These are phyloP conservation scores for Fonsecaea multimorphosa DNA, from an alignment of 2,329 filamentous ascomycete species.

Conservation along the genomic window DNA sequence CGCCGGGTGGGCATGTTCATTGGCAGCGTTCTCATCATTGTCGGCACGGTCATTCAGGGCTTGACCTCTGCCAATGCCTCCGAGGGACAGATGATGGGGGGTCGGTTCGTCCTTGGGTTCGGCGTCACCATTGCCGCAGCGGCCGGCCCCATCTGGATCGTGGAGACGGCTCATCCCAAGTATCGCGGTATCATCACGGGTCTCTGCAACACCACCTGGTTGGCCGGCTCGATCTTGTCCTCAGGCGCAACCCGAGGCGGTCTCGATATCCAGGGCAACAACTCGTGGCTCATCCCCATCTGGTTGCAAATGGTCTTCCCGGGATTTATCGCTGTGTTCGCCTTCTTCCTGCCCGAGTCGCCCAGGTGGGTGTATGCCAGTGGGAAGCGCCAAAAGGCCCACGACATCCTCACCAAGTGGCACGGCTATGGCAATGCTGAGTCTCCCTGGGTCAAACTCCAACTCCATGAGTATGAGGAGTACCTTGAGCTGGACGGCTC, in stretches of 20 bases:
- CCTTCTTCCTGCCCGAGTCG: constrained; percentile 66
- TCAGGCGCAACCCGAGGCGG: constrained; percentile 61
- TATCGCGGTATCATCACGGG: constrained; percentile 68
- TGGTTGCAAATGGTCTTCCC: constrained; percentile 58
- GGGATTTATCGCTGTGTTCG: constrained; percentile 55
- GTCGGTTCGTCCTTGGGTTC: constrained; percentile 62
- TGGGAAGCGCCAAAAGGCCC: constrained; percentile 63
- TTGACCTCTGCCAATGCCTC: constrained; percentile 49
- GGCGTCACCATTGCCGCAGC: constrained; percentile 66
- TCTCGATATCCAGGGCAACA: constrained; percentile 41
- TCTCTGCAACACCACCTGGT: constrained; percentile 61
- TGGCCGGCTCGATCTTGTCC: constrained; percentile 60
- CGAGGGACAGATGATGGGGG: constrained; percentile 61
- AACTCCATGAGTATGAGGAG: constrained; percentile 46
- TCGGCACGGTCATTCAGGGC: constrained; percentile 59
- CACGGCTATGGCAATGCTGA: constrained; percentile 59
- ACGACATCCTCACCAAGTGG: constrained; percentile 63
- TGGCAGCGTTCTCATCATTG: constrained; percentile 59
- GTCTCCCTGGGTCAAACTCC: constrained; percentile 43
- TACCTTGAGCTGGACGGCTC: constrained; percentile 43
- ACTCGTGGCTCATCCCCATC: constrained; percentile 66
- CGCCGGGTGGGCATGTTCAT: constrained; percentile 63
- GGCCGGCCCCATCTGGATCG: constrained; percentile 67
- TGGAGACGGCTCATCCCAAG: constrained; percentile 68
- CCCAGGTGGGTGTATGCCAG: constrained; percentile 67